Conservation (phyloP, 2,329 filamentous ascomycete species). For the Fusarium caatingaense region DNA sequence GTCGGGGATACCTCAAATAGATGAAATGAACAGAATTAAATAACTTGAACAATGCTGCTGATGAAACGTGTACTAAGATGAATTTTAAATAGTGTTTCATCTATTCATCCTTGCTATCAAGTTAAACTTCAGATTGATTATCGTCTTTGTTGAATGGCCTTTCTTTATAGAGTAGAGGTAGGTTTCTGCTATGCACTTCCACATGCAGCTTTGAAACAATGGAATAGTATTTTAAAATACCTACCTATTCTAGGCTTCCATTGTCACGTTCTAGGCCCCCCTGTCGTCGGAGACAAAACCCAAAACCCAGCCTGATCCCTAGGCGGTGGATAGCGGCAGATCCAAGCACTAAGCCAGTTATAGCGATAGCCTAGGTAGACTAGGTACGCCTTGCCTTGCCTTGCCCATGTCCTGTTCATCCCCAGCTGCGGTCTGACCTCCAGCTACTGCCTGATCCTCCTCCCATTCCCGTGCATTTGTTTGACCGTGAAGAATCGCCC, state of each 20-base stretch:
- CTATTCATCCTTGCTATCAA: not conserved
- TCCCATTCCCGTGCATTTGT: conserved; percentile 27
- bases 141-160: not conserved
- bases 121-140: not conserved
- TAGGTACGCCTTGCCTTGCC: conserved; percentile 30
- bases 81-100: not conserved
- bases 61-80: not conserved
- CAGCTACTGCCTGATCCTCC: conserved; percentile 44
- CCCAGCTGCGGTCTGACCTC: conserved; percentile 46
- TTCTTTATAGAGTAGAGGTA: not conserved
- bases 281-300: conserved; percentile 22
- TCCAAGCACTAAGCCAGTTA: conserved; percentile 34
- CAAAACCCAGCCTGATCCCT: conserved; percentile 24
- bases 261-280: conserved; percentile 1
- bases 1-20: not conserved
- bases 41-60: not conserved
- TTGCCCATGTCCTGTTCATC: conserved; percentile 28
- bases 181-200: not conserved
- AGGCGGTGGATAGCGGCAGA: conserved; percentile 45
- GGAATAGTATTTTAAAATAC: not conserved
- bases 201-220: not conserved
- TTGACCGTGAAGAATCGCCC: conserved; percentile 23
- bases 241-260: not conserved
- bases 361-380: conserved; percentile 24
- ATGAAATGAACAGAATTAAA: not conserved